Evolutionary conservation across 179 eudicot genomes (phyloP), one percentile per base, ranked within the genome.

Genomic region (Spergularia azorica): DNA sequence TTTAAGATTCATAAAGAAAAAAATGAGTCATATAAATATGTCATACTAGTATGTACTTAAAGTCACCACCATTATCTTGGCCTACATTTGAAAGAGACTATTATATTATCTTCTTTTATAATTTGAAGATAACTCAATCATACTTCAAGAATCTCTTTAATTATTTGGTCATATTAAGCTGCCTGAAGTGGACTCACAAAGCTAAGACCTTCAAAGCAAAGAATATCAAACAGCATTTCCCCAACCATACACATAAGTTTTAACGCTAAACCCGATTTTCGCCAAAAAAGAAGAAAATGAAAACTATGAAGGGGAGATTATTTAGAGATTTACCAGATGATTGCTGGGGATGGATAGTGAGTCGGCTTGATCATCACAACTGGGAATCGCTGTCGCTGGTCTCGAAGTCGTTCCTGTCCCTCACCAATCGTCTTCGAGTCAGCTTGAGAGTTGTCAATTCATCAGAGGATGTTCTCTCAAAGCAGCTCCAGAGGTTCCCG

Each of bases 301-400:
- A 36, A 2, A 16, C 55, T n/a, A 67, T 77, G 80, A 69, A 51
- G 48, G 36, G 56, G 60, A 59, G 21, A 38, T 32, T 26, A 26
- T 26, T 14, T 16, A 56, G 60, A 18, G 69, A 77, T 21, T 77
- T 83, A 38, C 85, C 83, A 4, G 86, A 80, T 36, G 82, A 84
- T 36, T 78, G 78, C 64, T 84, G 78, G 87, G 87, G 59, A 36
- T 18, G 63, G 17, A 80, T 73, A 54, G 64, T 75, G 74, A 75
- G 68, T 39, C 76, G 43, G 1, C 71, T 79, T 21, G 71, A 60
- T 12, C 78, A 78, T 62, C 79, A 38, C 21, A 71, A 79, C 56
- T 54, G 70, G 72, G 84, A 84, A 41, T 59, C 75, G 15, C 62
- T 68, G 56, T 75, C 82, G 3, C 52, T 76, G 9, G 78, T 76